Evolutionary conservation across 2,329 filamentous ascomycete genomes (phyloP), one percentile per base, ranked within the genome.

Genomic region (Knoxdaviesia proteae): DNA sequence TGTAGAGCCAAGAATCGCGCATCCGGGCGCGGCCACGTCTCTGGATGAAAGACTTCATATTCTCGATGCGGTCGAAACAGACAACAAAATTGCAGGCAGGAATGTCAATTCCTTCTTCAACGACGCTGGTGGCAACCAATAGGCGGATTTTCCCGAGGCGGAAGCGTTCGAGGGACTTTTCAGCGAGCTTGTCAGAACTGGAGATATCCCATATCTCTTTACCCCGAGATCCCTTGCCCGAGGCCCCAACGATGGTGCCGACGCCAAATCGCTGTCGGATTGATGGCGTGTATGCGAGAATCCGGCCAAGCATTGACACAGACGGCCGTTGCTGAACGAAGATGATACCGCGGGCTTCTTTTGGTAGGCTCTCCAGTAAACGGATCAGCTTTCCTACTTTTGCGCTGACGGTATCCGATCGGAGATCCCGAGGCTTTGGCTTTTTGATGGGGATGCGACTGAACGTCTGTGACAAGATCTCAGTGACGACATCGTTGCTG

Each of bases 31-130:
- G 58, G 6, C 68, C 68, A 5, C 68, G 64, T 5, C 71, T 63
- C 48, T 77, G 72, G 7, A 77, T 69, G 48, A 73, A 75, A 0
- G 68, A 65, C 47, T 71, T 72, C n/a, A 68, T 56, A 34, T 62
- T 70, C 9, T 49, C 50, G 3, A 64, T 64, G 38, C 56, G 53
- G 48, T 71, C 67, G 44, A 70, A 74, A 49, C 71, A 75, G 35
- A 75, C 58, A 30, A 79, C 69, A 6, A 77, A 53, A 46, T 77
- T 74, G 57, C 77, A 74, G 5, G 67, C 70, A 0, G 73, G 72
- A 5, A 80, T 66, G 48, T 81, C 77, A 39, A 81, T 76, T 0
- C 77, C 77, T 51, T 81, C 77, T 49, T 79, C 75, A 1, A 79
- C 58, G 0, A 80, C 74, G 46, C 64, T 73, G 0, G 77, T 81